These are phyloP conservation scores for Diutina ranongensis DNA, from an alignment of 1,139 yeast species.

Conservation along the genomic window DNA sequence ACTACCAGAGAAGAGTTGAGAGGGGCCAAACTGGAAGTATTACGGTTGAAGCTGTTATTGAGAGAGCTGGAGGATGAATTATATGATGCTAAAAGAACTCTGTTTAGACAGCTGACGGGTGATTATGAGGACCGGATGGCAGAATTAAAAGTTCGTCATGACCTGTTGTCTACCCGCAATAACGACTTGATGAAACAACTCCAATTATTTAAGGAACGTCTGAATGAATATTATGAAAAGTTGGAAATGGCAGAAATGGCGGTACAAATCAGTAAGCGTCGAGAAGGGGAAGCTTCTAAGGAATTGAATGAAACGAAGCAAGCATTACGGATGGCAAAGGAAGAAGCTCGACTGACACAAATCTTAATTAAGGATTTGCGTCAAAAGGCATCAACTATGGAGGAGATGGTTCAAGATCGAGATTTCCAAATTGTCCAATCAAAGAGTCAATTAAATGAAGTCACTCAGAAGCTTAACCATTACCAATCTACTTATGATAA, in stretches of 20 bases:
- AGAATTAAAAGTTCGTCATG: constrained; percentile 37
- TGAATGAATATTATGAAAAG: constrained; percentile 66
- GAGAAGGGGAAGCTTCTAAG: constrained; percentile 43
- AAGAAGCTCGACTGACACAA: constrained; percentile 52
- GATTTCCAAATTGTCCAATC: constrained; percentile 10
- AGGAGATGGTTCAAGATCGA: constrained; percentile 48
- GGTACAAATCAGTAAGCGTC: constrained; percentile 47
- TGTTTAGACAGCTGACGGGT: constrained; percentile 24
- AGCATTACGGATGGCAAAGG: constrained; percentile 41
- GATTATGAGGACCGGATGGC: constrained; percentile 34
- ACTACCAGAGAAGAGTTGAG: constrained; percentile 40
- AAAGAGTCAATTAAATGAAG: constrained; percentile 13
- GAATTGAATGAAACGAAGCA: constrained; percentile 48
- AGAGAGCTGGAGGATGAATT: constrained; percentile 37
- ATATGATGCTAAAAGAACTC: constrained; percentile 25
- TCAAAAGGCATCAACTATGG: constrained; percentile 41
- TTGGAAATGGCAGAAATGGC: constrained; percentile 75
- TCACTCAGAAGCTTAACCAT: constrained; percentile 45
- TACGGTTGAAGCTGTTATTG: constrained; percentile 38
- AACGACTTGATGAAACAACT: constrained; percentile 25
- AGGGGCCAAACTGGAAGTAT: constrained; percentile 38
- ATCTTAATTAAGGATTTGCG: constrained; percentile 45
- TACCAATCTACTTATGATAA: constrained; percentile 38
- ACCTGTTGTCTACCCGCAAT: constrained; percentile 39
- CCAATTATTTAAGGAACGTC: constrained; percentile 49